These are phyloP conservation scores for Phytophthora sp. DNA, from an alignment of 352 stramenopile genomes.

Conservation along the genomic window DNA sequence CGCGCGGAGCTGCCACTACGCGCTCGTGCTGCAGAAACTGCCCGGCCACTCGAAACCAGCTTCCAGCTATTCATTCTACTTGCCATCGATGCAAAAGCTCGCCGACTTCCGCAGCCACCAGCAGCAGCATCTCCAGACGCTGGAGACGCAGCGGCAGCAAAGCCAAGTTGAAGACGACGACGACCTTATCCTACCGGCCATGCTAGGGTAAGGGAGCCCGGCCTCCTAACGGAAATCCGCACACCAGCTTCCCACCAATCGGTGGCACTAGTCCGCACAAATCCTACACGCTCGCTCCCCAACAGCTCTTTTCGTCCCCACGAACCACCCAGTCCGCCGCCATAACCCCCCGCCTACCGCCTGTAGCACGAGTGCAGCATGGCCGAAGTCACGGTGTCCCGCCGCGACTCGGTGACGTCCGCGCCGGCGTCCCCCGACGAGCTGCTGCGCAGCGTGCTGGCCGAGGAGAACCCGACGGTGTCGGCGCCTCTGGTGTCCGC, in stretches of 20 bases:
- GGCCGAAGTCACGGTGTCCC: constrained; percentile 45
- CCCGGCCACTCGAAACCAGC: constrained; percentile 26
- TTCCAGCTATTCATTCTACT: constrained; percentile 46
- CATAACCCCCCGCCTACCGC: constrained; percentile 10
- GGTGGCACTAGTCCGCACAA: background rate
- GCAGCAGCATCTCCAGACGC: constrained; percentile 43
- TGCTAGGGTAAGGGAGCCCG: background rate
- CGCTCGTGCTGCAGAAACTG: constrained; percentile 70
- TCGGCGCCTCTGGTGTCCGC: constrained; percentile 65
- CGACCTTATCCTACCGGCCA: background rate
- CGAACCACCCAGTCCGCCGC: background rate
- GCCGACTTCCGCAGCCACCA: constrained; percentile 58
- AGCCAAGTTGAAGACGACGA: constrained; percentile 2
- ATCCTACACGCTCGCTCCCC: background rate
- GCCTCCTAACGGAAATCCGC: background rate
- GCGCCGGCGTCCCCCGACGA: constrained; percentile 27
- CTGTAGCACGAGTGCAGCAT: constrained; percentile 18
- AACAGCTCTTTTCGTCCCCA: background rate
- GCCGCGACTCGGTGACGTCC: constrained; percentile 30
- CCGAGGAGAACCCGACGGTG: constrained; percentile 54
- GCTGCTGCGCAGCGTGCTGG: constrained; percentile 53
- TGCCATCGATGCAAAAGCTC: constrained; percentile 46
- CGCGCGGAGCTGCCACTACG: constrained; percentile 63
- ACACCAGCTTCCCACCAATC: constrained; percentile 10
- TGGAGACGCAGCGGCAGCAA: constrained; percentile 2